Evolutionary conservation across 2,329 filamentous ascomycete species (phyloP), one percentile per base, ranked within the genome.

Genomic region (Ascochyta lentis): DNA sequence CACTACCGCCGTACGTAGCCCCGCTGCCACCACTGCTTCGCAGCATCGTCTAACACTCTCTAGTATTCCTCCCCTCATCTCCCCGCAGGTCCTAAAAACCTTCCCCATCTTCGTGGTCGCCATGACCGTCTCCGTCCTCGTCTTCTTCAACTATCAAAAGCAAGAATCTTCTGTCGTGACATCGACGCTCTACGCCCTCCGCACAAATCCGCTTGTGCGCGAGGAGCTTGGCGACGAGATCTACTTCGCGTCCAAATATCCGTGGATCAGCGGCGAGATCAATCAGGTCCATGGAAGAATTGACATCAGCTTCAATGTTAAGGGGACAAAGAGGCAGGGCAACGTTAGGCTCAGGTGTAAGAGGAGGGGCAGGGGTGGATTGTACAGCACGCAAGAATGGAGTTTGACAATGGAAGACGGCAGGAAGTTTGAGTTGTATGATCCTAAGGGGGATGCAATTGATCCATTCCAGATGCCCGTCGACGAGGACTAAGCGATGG

Each of bases 121-220:
- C 60, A 86, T 96, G 66, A 84, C 85, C 44, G 81, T 83, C 51
- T 89, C 88, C 64, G 88, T 88, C 63, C 80, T 96, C 57, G 91
- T 89, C 65, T 97, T 99, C 77, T 98, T 99, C 89, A 99, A 99
- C 84, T 98, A 99, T 85, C 94, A 99, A 77, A 97, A 97, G 77
- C 86, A 88, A 54, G 92, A 90, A n/a, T 92, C 88, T 24, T 90
- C 90, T 50, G 90, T 81, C 15, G 78, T 97, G n/a, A 87, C 87
- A 51, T 91, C 90, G 51, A 95, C 92, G 4, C 85, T 99, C 26
- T 99, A 98, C 81, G 90, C 94, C 1, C 84, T 99, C 61, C 90
- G 95, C 61, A 96, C 91, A 3, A 92, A 89, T 54, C 79, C 85
- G 3, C 79, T 81, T 56, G 95, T 92, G 41, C 87, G 93, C 69